These are phyloP conservation scores for Diaporthe longicolla DNA, from an alignment of 2,329 filamentous ascomycete genomes.

Conservation along the genomic window DNA sequence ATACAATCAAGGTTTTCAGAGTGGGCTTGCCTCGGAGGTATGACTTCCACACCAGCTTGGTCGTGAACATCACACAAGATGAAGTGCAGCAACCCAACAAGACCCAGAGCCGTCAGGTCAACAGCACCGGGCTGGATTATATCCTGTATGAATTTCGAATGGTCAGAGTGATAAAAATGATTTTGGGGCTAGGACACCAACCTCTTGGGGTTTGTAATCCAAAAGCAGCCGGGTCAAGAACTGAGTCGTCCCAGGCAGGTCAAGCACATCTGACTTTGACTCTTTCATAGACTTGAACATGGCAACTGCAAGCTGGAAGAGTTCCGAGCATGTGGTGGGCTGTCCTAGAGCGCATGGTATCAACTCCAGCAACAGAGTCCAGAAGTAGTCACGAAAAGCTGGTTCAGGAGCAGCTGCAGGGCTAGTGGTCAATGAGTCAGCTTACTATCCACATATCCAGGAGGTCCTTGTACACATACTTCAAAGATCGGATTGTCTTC, in stretches of 20 bases:
- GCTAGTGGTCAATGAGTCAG: conserved; percentile 41
- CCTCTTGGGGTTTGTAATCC: conserved; percentile 52
- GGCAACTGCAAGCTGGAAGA: conserved; percentile 58
- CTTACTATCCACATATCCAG: conserved; percentile 36
- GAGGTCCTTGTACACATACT: conserved; percentile 20
- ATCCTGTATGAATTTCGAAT: conserved; percentile 48
- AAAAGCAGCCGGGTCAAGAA: conserved; percentile 48
- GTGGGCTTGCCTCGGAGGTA: conserved; percentile 42
- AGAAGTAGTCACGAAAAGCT: conserved; percentile 62
- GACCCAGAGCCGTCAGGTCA: conserved; percentile 55
- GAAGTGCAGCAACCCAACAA: conserved; percentile 54
- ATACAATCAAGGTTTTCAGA: not conserved
- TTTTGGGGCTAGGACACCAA: conserved; percentile 36
- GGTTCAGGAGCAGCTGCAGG: conserved; percentile 50
- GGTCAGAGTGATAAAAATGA: conserved; percentile 39
- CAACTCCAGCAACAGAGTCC: conserved; percentile 59
- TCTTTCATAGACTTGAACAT: conserved; percentile 59
- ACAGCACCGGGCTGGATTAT: conserved; percentile 54
- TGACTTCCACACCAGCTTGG: conserved; percentile 37
- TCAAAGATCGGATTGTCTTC: conserved; percentile 43
- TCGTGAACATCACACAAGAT: conserved; percentile 47
- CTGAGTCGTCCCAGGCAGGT: conserved; percentile 48
- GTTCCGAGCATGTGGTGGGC: conserved; percentile 58
- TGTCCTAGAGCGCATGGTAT: conserved; percentile 53
- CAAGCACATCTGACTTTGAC: conserved; percentile 50